Base-by-base conservation (phyloP, 306 rosid genomes). In the Gastrolobium villosum region DNA sequence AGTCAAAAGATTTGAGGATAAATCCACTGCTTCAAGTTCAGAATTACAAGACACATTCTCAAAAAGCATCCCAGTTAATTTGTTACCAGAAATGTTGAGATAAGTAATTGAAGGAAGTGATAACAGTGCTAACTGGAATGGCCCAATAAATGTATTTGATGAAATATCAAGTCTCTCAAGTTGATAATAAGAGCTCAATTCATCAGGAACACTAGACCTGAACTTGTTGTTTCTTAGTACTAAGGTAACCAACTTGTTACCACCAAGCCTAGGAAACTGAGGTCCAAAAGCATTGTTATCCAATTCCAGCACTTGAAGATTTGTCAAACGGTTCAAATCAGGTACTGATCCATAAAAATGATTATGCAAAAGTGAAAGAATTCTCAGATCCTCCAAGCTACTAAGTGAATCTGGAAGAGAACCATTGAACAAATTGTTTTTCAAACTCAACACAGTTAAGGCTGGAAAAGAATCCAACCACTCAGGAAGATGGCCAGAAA, bases 291-390 rank as follows among this genome's bases (percentile, higher is more conserved):
- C 87, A 85, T 95, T 95, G 63, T 82, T 83, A 78, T 88, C 92
- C 83, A 95, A 79, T 63, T 91, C 98, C 72, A 95, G 90, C 66
- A 89, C 90, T 92, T 95, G 97, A 65, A 95, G 99, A 84, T 89
- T 95, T 2, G 80, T 83, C 89, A 95, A 81, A 26, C 57, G 81
- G 14, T 90, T 80, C 14, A 95, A 75, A 80, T 95, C 97, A 10
- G 99, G 99, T 40, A 95, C 93, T 5, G 65, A 76, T 55, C 99
- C 98, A 54, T 59, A 52, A 46, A 95, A 90, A 36, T 74, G 86
- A 53, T 95, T 95, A 30, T 87, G 87, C 30, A 97, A 92, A 71
- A 95, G 91, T 8, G 88, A 82, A 66, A 95, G 89, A 64, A 92
- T 77, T 72, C 99, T 77, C 73, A 95, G 80, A 86, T 84, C 91